Conservation (phyloP, 148 eudicot species). For the Chenopodium quinoa region DNA sequence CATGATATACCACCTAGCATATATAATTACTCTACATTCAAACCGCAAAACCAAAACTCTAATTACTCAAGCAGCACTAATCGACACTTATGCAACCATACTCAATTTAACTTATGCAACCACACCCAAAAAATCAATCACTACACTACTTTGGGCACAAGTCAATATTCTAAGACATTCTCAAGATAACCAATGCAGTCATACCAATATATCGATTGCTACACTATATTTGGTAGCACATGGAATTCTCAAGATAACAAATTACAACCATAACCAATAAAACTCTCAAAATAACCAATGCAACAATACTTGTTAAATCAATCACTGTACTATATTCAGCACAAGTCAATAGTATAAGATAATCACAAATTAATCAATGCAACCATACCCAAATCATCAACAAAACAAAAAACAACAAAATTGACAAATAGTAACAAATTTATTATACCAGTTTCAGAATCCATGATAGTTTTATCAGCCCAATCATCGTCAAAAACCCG, state of each 20-base stretch:
- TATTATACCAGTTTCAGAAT: slow-evolving; percentile 41
- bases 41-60: too few relatives aligned
- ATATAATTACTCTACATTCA: too few relatives aligned
- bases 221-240: background rate
- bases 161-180: background rate
- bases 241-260: background rate
- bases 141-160: background rate
- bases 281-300: too few relatives aligned
- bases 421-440: background rate
- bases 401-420: background rate
- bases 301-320: too few relatives aligned
- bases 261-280: background rate
- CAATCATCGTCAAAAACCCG: slow-evolving; percentile 54
- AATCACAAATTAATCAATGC: too few relatives aligned
- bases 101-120: too few relatives aligned
- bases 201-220: background rate
- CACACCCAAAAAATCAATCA: too few relatives aligned
- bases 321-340: too few relatives aligned
- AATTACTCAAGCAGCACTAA: too few relatives aligned
- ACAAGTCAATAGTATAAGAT: too few relatives aligned
- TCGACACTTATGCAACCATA: too few relatives aligned
- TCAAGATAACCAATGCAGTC: background rate
- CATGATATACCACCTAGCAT: too few relatives aligned
- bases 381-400: background rate
- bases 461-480: slow-evolving; percentile 53